Conservation (phyloP, 805 yeast species). For the Gaillardinia entomophila region DNA sequence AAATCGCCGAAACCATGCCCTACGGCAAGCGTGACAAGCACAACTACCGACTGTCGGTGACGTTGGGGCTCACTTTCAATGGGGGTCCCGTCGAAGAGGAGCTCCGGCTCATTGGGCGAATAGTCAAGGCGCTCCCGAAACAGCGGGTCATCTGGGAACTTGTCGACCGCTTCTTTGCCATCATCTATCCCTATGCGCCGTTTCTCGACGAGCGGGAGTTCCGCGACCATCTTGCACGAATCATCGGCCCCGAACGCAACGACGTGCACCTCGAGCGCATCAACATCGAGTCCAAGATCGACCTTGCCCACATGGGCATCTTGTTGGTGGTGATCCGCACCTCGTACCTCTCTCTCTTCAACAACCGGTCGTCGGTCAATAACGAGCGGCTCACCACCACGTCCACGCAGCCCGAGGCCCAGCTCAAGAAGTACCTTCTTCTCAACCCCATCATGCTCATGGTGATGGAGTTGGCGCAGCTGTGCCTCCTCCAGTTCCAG, state of each 20-base stretch:
- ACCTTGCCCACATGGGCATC: conserved; percentile 47
- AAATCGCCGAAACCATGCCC: not conserved
- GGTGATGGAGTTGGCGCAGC: conserved; percentile 9
- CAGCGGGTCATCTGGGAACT: conserved; percentile 50
- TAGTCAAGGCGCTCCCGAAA: conserved; percentile 44
- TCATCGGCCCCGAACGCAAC: conserved; percentile 25
- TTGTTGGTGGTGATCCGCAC: conserved; percentile 47
- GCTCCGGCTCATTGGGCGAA: conserved; percentile 35
- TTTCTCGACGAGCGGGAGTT: conserved; percentile 55
- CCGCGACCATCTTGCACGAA: conserved; percentile 34
- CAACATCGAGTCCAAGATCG: conserved; percentile 32
- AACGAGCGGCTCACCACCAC: conserved; percentile 2
- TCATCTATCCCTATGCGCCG: conserved; percentile 61
- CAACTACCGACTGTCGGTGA: too few relatives aligned
- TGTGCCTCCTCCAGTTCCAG: conserved; percentile 11
- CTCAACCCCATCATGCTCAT: conserved; percentile 10
- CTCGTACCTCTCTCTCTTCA: conserved; percentile 45
- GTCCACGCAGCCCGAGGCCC: conserved; percentile 1
- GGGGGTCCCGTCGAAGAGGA: too few relatives aligned
- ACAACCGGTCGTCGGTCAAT: conserved; percentile 9
- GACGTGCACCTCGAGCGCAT: conserved; percentile 10
- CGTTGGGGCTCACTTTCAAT: too few relatives aligned
- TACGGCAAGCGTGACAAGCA: too few relatives aligned
- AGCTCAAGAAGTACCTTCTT: conserved; percentile 9
- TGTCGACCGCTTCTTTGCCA: conserved; percentile 53